Evolutionary conservation across 2,329 filamentous ascomycete genomes (phyloP), one percentile per base, ranked within the genome.

Genomic region (Delphinella strobiligena): DNA sequence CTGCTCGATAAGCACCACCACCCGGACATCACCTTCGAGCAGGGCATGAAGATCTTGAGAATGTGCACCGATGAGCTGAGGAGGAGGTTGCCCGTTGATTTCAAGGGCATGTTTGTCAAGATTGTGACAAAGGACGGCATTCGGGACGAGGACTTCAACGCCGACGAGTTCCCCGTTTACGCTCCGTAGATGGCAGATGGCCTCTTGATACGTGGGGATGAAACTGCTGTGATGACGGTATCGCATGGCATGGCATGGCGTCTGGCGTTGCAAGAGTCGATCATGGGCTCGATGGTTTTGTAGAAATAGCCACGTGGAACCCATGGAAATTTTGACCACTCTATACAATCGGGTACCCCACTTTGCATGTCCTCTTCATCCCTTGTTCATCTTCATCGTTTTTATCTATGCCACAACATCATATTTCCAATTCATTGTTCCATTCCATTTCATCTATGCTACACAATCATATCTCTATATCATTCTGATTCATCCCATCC

Each of bases 1-100:
- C 93, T 94, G 52, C 78, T 98, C 37, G 91, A 98, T 69, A 98
- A 98, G 71, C 91, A 98, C 62, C 91, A 98, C 62, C 84, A 95
- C 57, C 89, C 91, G 35, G 82, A 95, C 57, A 96, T 98, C 62
- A 75, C 74, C 45, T 78, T 91, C 40, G 87, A 82, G 47, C 76
- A 93, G 62, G 91, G 91, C 42, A 75, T 94, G 66, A 91, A 94
- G 71, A 78, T 98, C 47, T 69, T 98, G 55, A 80, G 77, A 54
- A 82, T 95, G 80, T 98, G 91, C 68, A 91, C 85, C 51, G 88
- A 96, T 61, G 91, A 98, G 71, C 69, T 98, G 59, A 94, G 95
- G 76, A 79, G 91, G 61, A 78, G 93, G 64, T 75, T 98, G 71
- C 91, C 91, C 44, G 88, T 98, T 59, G 91, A 98, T 62, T 98